These are phyloP conservation scores for Neurospora sp. DNA, from an alignment of 495 filamentous ascomycete species.

Conservation along the genomic window DNA sequence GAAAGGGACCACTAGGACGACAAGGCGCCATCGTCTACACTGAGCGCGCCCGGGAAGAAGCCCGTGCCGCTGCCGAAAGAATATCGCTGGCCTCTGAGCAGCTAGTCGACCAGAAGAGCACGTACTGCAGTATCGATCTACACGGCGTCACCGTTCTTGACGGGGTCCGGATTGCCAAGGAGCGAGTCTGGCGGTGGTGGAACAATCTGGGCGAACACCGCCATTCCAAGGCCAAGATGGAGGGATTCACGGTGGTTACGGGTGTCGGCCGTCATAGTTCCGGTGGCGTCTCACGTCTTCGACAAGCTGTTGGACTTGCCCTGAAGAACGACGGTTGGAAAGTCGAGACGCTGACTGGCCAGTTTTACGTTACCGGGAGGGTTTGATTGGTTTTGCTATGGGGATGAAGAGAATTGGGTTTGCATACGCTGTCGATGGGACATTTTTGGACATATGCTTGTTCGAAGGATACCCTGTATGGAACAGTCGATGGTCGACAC, in stretches of 20 bases:
- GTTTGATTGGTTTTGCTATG: conserved; percentile 1
- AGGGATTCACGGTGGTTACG: conserved; percentile 63
- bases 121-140: conserved; percentile 53
- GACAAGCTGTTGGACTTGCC: conserved; percentile 71
- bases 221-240: conserved; percentile 32
- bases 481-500: neutral
- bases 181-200: conserved; percentile 72
- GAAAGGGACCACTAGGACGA: conserved; percentile 30
- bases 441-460: neutral
- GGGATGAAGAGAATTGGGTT: neutral
- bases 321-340: conserved; percentile 75
- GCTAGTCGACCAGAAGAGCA: conserved; percentile 52
- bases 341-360: conserved; percentile 56
- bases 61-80: conserved; percentile 12
- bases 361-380: conserved; percentile 53
- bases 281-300: conserved; percentile 63
- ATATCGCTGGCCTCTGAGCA: conserved; percentile 39
- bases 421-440: neutral
- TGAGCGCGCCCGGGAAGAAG: conserved; percentile 21
- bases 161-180: conserved; percentile 62
- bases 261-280: conserved; percentile 70
- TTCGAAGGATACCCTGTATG: neutral
- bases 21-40: conserved; percentile 30
- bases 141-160: conserved; percentile 77
- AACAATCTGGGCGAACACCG: conserved; percentile 50